These are phyloP conservation scores for Plasmodium ovale DNA, from an alignment of 169 alveolate genomes.

Conservation along the genomic window DNA sequence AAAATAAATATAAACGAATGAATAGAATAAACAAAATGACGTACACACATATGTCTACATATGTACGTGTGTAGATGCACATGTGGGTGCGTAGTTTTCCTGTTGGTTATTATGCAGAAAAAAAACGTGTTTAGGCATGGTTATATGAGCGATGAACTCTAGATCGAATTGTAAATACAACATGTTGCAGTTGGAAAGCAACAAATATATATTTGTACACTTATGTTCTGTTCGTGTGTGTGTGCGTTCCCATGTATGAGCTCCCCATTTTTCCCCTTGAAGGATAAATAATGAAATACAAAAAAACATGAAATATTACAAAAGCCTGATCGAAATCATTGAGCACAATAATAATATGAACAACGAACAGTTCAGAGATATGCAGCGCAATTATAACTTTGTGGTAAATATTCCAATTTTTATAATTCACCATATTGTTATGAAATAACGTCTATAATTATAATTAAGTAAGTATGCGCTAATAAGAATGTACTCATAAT, in stretches of 20 bases:
- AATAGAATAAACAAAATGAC: no score
- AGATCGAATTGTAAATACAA: background rate
- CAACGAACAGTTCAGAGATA: conserved; percentile 27
- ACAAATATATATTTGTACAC: background rate
- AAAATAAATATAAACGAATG: no score
- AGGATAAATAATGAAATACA: conserved; percentile 57
- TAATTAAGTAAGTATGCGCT: background rate
- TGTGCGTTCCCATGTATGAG: background rate
- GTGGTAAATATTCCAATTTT: background rate
- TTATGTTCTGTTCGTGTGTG: background rate
- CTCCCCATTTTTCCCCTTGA: background rate
- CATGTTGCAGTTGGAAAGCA: background rate
- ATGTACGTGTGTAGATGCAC: background rate
- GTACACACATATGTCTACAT: background rate
- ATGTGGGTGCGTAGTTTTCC: background rate
- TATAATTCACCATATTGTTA: background rate
- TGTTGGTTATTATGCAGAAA: background rate
- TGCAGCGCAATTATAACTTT: background rate
- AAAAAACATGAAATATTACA: conserved; percentile 50
- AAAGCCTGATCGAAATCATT: conserved; percentile 52
- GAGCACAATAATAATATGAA: conserved; percentile 72
- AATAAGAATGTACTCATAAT: background rate
- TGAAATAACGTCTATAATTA: no score
- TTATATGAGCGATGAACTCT: background rate
- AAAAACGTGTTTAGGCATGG: background rate